Conservation (phyloP, 2,329 filamentous ascomycete genomes). For the Tolypocladium guangdongense region DNA sequence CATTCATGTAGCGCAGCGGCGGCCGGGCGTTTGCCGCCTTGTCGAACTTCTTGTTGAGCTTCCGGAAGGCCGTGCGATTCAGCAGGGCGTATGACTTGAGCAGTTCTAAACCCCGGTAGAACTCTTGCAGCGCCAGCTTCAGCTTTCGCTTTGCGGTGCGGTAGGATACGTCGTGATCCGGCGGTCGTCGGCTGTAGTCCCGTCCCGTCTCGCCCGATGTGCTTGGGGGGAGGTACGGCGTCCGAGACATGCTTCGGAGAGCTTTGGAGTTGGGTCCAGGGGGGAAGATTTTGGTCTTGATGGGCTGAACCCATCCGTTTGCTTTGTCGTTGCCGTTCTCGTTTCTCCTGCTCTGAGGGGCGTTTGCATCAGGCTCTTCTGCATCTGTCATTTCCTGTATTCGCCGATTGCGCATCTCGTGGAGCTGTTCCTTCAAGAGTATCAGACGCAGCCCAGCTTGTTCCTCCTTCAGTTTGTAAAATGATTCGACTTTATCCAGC, state of each 20-base stretch:
- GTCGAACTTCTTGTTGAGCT: conserved; percentile 98
- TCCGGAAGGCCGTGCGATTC: conserved; percentile 88
- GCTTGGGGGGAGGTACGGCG: conserved; percentile 28
- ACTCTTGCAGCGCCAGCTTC: conserved; percentile 84
- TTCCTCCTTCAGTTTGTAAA: conserved; percentile 80
- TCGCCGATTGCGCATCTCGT: conserved; percentile 82
- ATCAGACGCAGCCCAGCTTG: conserved; percentile 66
- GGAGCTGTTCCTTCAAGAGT: conserved; percentile 70
- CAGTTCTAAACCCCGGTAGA: conserved; percentile 82
- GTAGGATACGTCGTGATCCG: conserved; percentile 58
- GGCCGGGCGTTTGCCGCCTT: conserved; percentile 75
- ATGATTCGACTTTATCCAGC: conserved; percentile 81
- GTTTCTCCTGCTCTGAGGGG: conserved; percentile 9
- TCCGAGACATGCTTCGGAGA: conserved; percentile 41
- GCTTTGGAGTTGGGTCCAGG: conserved; percentile 51
- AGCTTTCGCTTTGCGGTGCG: conserved; percentile 82
- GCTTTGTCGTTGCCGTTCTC: conserved; percentile 16
- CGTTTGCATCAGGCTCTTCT: conserved; percentile 19
- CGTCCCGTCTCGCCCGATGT: conserved; percentile 22
- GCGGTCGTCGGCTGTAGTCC: conserved; percentile 41
- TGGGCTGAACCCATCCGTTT: conserved; percentile 37
- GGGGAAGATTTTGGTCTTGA: conserved; percentile 42
- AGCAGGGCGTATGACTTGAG: conserved; percentile 84
- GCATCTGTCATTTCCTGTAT: conserved; percentile 54
- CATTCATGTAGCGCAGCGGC: conserved; percentile 71